phyloP scores from a whole-genome alignment of 2,329 filamentous ascomycete genomes.

The Zymoseptoria tritici region DNA sequence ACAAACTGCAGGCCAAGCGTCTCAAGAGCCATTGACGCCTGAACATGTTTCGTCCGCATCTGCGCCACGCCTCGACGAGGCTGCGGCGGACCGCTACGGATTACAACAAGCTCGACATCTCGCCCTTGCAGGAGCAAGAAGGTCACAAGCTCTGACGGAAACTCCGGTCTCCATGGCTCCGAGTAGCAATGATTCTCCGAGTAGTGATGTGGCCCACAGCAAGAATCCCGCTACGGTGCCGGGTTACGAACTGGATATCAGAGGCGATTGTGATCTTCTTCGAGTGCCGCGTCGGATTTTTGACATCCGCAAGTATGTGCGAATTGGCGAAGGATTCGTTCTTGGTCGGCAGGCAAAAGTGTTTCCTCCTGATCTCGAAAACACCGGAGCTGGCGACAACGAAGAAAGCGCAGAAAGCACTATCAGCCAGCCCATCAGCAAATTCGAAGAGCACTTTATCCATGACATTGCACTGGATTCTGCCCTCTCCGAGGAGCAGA shows the following conservation, averaged over 20 bases:
- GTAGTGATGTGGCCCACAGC: background rate
- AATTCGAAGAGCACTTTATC: background rate
- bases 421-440: background rate
- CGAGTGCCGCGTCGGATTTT: background rate
- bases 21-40: background rate
- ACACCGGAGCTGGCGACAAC: background rate
- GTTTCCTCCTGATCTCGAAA: background rate
- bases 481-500: constrained; percentile 4
- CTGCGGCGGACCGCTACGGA: background rate
- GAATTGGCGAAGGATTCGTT: background rate
- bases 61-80: background rate
- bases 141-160: background rate
- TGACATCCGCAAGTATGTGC: background rate
- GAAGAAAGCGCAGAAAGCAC: background rate
- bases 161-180: background rate
- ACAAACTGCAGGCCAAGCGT: background rate
- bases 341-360: background rate
- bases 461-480: background rate
- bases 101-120: background rate
- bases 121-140: background rate
- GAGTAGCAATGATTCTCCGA: background rate
- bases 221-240: background rate
- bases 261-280: background rate
- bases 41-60: background rate
- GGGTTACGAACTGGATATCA: background rate